Conservation (phyloP, 1,139 yeast genomes). For the Kazachstania sp. region DNA sequence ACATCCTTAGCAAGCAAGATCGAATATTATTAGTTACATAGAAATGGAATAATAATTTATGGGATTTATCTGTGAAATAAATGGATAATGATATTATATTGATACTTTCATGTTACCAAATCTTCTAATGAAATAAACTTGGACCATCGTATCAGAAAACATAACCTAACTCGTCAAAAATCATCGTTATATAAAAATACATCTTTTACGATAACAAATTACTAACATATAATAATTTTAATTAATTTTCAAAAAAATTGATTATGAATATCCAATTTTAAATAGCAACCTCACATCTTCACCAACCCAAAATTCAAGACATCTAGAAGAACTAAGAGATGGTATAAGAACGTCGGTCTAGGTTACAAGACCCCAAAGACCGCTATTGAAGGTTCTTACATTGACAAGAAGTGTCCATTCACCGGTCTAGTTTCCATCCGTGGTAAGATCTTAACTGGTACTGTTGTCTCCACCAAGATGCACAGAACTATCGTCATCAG, state of each 20-base stretch:
- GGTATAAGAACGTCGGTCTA: conserved; percentile 99
- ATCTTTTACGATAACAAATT: not conserved
- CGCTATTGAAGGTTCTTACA: conserved; percentile 98
- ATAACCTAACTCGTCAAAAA: too few species aligned
- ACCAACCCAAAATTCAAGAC: conserved; percentile 99
- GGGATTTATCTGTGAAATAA: too few species aligned
- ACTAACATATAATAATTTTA: not conserved
- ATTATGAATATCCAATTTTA: conserved; percentile 11
- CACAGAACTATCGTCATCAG: conserved; percentile 99
- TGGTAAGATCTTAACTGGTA: conserved; percentile 98
- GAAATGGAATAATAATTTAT: too few species aligned
- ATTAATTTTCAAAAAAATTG: conserved; percentile 8
- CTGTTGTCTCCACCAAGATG: conserved; percentile 99
- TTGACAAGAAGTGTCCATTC: conserved; percentile 99
- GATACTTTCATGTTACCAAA: too few species aligned
- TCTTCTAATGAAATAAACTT: too few species aligned
- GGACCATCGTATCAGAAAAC: too few species aligned
- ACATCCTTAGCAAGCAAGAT: too few species aligned
- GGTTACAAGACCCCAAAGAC: conserved; percentile 99
- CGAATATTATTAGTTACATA: too few species aligned
- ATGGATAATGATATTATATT: not conserved
- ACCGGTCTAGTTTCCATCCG: conserved; percentile 95
- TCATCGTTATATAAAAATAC: too few species aligned
- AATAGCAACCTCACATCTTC: conserved; percentile 99
- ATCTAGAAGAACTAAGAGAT: conserved; percentile 98